Percentiles rank a stretch among this genome's conserved stretches.
Evolutionary conservation across 2,329 filamentous ascomycete genomes (phyloP).

Genomic region (Cucurbitaria berberidis): DNA sequence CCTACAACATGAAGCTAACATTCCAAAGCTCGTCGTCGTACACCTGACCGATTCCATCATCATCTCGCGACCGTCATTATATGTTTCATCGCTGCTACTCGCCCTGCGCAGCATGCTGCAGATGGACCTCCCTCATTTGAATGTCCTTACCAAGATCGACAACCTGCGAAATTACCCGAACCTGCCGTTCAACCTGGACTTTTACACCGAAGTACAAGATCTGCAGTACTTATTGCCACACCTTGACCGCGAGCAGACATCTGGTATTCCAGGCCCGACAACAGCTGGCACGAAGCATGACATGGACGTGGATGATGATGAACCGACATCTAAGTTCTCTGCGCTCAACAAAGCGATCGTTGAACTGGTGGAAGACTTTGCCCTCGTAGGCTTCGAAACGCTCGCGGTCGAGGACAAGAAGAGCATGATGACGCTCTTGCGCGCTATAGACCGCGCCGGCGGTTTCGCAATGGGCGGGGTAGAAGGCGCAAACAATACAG

Average conservation of each 20-base stretch:
- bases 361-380: conserved; percentile 85
- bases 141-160: conserved; percentile 97
- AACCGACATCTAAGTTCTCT: conserved; percentile 69
- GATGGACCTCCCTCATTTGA: conserved; percentile 94
- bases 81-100: conserved; percentile 91
- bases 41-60: conserved; percentile 95
- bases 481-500: conserved; percentile 89
- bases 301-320: conserved; percentile 55
- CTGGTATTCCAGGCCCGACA: conserved; percentile 43
- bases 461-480: conserved; percentile 92
- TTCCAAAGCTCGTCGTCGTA: conserved; percentile 79
- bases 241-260: conserved; percentile 73
- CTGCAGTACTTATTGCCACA: conserved; percentile 81
- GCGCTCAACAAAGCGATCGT: conserved; percentile 86
- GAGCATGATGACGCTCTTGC: conserved; percentile 91
- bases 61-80: conserved; percentile 89
- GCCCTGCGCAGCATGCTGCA: conserved; percentile 96
- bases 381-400: conserved; percentile 89
- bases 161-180: conserved; percentile 85
- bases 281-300: conserved; percentile 28
- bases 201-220: conserved; percentile 96
- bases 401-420: conserved; percentile 95
- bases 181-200: conserved; percentile 93
- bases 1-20: conserved; percentile 31
- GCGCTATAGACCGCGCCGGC: conserved; percentile 87